Conservation (phyloP, 2,329 filamentous ascomycete genomes). For the Lachnum nothofagi region DNA sequence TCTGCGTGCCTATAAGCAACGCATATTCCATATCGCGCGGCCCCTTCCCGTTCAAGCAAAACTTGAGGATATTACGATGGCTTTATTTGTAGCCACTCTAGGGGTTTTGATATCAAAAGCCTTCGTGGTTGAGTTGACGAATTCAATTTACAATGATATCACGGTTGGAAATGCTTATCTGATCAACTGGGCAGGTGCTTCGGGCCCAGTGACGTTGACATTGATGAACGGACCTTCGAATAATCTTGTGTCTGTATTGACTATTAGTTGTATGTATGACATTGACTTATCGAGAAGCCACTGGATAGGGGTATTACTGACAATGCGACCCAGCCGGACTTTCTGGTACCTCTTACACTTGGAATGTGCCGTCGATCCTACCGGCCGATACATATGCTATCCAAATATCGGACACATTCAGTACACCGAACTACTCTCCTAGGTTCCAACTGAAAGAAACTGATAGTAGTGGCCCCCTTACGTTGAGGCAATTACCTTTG, state of each 20-base stretch:
- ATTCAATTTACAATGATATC: slow-evolving; percentile 21
- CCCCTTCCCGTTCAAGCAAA: too few species aligned
- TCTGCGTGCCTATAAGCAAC: too few species aligned
- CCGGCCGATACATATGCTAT: too few species aligned
- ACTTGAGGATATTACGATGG: too few species aligned
- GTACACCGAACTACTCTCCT: background rate
- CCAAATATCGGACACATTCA: too few species aligned
- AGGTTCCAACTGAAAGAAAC: slow-evolving; percentile 28
- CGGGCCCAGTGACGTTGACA: slow-evolving; percentile 26
- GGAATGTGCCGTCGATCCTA: background rate
- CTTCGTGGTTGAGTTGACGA: too few species aligned
- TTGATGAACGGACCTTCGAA: slow-evolving; percentile 27
- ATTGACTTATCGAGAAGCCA: background rate
- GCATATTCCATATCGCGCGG: too few species aligned
- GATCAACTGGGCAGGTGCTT: slow-evolving; percentile 26
- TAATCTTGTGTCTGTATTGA: slow-evolving; percentile 21
- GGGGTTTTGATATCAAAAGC: too few species aligned
- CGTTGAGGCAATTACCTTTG: too few species aligned
- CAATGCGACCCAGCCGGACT: slow-evolving; percentile 22
- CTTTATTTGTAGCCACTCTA: too few species aligned
- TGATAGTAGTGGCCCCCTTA: too few species aligned
- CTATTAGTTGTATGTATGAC: slow-evolving; percentile 24
- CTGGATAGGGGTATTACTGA: too few species aligned
- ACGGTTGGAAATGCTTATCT: slow-evolving; percentile 22
- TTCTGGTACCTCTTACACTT: slow-evolving; percentile 21